These are phyloP conservation scores for Luffa aegyptiaca DNA, from an alignment of 306 rosid species.

Conservation along the genomic window DNA sequence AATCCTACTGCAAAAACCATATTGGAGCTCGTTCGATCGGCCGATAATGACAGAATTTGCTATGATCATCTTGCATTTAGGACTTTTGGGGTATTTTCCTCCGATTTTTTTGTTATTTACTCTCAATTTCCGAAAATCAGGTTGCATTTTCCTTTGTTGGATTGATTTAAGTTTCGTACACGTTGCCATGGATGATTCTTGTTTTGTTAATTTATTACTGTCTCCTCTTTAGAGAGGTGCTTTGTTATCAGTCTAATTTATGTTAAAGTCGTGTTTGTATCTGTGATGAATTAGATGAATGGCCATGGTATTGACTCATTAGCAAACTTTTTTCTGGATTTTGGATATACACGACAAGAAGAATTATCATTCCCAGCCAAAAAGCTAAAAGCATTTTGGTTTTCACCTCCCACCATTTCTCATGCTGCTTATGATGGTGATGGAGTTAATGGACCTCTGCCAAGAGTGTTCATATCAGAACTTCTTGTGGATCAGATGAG, in stretches of 20 bases:
- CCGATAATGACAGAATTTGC: slow-evolving; percentile 37
- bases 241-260: neutral
- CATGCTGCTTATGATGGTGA: slow-evolving; percentile 22
- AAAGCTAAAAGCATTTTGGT: slow-evolving; percentile 85
- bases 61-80: slow-evolving; percentile 94
- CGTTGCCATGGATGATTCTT: neutral
- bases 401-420: slow-evolving; percentile 64
- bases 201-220: neutral
- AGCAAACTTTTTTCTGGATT: slow-evolving; percentile 67
- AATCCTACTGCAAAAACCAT: slow-evolving; percentile 84
- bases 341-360: slow-evolving; percentile 58
- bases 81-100: slow-evolving; percentile 69
- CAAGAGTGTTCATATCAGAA: slow-evolving; percentile 84
- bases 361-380: slow-evolving; percentile 76
- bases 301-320: slow-evolving; percentile 84
- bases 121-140: neutral
- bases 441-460: slow-evolving; percentile 69
- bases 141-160: neutral
- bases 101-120: neutral
- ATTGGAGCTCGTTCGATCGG: slow-evolving; percentile 68
- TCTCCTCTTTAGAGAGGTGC: neutral
- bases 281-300: slow-evolving; percentile 41
- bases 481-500: slow-evolving; percentile 85
- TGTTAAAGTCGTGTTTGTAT: neutral
- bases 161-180: no score